These are phyloP conservation scores for Endogone sp. DNA, from an alignment of 192 early-diverging fungal species.

Conservation along the genomic window DNA sequence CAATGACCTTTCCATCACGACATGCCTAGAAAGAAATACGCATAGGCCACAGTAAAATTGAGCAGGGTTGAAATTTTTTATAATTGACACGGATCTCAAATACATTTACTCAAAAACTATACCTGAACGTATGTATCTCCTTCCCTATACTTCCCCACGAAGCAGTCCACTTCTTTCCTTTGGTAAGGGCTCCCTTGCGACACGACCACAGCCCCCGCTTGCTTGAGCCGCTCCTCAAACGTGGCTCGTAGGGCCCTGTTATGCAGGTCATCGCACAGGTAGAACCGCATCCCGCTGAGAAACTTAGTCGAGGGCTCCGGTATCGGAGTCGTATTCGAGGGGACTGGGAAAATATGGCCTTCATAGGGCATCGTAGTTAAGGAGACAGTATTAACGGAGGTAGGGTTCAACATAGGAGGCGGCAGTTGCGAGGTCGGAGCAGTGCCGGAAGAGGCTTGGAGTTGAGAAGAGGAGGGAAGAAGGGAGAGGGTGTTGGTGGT, in stretches of 20 bases:
- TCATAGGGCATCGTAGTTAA: background rate
- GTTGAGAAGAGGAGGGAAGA: background rate
- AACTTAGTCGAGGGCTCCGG: background rate
- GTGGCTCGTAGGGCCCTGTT: background rate
- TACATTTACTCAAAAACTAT: too few relatives aligned
- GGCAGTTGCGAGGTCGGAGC: background rate
- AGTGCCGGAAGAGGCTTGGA: background rate
- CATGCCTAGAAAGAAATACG: constrained; percentile 17
- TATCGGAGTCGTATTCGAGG: background rate
- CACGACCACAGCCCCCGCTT: background rate
- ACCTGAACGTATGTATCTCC: background rate
- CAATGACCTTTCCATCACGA: constrained; percentile 42
- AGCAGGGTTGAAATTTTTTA: too few relatives aligned
- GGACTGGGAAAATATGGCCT: background rate
- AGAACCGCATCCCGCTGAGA: background rate
- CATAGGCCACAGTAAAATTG: too few relatives aligned
- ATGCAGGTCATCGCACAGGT: background rate
- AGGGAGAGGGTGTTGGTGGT: too few relatives aligned
- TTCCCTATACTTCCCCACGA: background rate
- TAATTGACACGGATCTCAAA: too few relatives aligned
- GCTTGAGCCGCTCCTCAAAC: background rate
- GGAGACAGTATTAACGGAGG: background rate
- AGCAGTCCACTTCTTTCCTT: background rate
- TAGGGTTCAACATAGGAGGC: background rate
- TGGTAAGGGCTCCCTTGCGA: background rate